Evolutionary conservation across 805 yeast genomes (phyloP), one percentile per base, ranked within the genome.

Genomic region (Barnettozyma siamensis): DNA sequence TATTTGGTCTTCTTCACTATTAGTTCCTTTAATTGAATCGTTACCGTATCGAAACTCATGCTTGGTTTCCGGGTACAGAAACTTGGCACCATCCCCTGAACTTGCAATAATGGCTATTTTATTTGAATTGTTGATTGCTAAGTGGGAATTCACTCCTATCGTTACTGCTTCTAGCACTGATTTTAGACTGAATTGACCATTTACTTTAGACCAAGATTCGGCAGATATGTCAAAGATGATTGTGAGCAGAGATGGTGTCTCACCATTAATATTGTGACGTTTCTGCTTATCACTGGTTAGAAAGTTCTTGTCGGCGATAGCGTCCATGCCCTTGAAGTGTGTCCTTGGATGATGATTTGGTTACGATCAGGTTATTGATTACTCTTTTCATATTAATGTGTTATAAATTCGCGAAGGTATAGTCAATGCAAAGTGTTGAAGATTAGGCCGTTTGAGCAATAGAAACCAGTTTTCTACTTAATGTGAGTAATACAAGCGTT

Each of bases 141-240:
- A 59, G 60, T 93, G 99, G 2, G 95, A 88, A 60, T 93, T 93
- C 38, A 89, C 60, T 54, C 83, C 80, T 19, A 93, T 88, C 26
- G 88, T 62, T 8, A 89, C 55, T 2, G 89, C 68, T 47, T 83
- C 73, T 7, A 83, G 60, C 7, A 33, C 77, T 55, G n/a, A 73
- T 55, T 35, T 63, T 42, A 44, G 56, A 51, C 40, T 55, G 42
- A 28, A 54, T 49, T 39, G 58, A 52, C 45, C 55, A 29, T 51
- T 57, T 47, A 47, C 54, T 60, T 44, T 67, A 67, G 34, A 72
- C 72, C 64, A 66, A 40, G 58, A 61, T 26, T 67, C 60, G 0
- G 96, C 88, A 36, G 85, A 79, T 9, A 87, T 68, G 49, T 91
- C 98, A 6, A 91, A 59, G 3, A 91, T 70, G 18, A 93, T 78